Percentiles rank a stretch among this genome's conserved stretches.
These are phyloP conservation scores for Anthoceros angustus DNA, from an alignment of 225 moss, liverwort and hornwort genomes.

Conservation along the genomic window DNA sequence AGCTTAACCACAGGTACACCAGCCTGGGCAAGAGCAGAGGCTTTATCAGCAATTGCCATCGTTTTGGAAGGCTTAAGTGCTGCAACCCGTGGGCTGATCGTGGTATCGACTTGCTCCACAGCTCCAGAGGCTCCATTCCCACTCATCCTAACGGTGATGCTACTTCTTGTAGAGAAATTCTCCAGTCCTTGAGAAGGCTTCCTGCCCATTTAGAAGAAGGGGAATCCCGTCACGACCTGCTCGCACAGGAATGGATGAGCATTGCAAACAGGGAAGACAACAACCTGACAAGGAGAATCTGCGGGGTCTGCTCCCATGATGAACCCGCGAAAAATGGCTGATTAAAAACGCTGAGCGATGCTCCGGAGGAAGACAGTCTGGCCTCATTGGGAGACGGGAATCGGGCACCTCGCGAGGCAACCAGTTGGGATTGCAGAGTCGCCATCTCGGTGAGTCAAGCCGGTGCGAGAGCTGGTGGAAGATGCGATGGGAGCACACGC, in stretches of 20 bases:
- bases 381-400: background rate
- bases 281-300: no score
- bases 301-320: no score
- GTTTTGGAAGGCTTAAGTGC: conserved; percentile 92
- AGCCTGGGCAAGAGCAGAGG: conserved; percentile 70
- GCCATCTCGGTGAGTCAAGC: background rate
- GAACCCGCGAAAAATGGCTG: background rate
- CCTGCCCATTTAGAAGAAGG: background rate
- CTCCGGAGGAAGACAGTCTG: background rate
- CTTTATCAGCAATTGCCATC: conserved; percentile 85
- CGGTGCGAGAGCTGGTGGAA: background rate
- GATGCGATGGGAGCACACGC: background rate
- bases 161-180: background rate
- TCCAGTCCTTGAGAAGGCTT: background rate
- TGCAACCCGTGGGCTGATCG: conserved; percentile 72
- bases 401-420: background rate
- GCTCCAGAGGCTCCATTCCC: conserved; percentile 11
- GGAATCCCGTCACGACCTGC: background rate
- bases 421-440: background rate
- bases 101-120: conserved; percentile 35
- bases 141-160: background rate
- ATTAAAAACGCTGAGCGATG: background rate
- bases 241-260: no score
- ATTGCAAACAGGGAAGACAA: no score
- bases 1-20: conserved; percentile 94